Evolutionary conservation across 306 rosid genomes (phyloP), one percentile per base, ranked within the genome.

Genomic region (Betula pendula): DNA sequence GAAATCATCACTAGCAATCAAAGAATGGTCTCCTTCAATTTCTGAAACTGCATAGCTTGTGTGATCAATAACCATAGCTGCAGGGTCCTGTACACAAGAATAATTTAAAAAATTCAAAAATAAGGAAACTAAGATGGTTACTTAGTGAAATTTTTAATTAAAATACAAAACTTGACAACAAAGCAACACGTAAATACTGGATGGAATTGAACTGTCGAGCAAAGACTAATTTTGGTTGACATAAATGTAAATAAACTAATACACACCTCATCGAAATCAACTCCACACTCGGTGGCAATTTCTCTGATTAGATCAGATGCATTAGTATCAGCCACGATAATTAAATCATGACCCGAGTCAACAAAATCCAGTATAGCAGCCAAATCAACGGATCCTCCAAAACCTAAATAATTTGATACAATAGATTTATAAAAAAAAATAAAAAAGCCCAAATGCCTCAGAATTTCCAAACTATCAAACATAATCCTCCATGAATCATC

Each of bases 241-340:
- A 24, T 24, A 6, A 24, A 24, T 24, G 7, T 50, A 14, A n/a
- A 33, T 6, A 52, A 13, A 48, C 17, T 31, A 68, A 27, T 31
- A 81, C 80, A 71, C 77, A 95, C 99, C 99, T 95, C 99, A 81
- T 95, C 99, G 52, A 95, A 92, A 79, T 95, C 99, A 68, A 91
- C 97, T 50, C 99, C 99, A 68, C 97, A 87, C 74, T 95, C 97
- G 0, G 90, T 87, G 44, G 97, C 91, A 71, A 92, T 86, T 78
- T 92, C 96, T 40, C 99, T 82, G 44, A 92, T 91, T 52, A 95
- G 85, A 79, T 95, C 97, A 79, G 99, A 95, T 16, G 97, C 96
- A 79, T 87, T 89, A 65, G 45, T 85, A 72, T 92, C 97, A 38
- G 93, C 92, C 2, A 88, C 91, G 58, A 95, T 71, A n/a, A 92